Evolutionary conservation across 352 stramenopile species (phyloP), one percentile per base, ranked within the genome.

Genomic region (Halophytophthora polymorphica): DNA sequence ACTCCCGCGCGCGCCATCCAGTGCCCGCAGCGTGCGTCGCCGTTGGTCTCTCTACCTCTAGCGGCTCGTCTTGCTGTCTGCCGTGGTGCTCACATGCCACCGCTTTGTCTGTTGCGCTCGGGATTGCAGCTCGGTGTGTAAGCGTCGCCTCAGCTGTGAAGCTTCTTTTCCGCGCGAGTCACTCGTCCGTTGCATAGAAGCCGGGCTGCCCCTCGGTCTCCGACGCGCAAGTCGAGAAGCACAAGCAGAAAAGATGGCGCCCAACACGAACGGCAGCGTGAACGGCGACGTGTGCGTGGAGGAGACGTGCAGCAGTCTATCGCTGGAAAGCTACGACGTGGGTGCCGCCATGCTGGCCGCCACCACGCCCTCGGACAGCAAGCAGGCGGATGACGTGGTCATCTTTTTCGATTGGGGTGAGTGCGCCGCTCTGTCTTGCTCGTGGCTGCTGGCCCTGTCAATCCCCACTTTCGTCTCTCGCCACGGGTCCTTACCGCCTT

Each of bases 331-430:
- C 53, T 86, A 73, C 46, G 75, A 89, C 50, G 68, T 75, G 37
- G 49, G 46, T 51, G 49, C 61, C 45, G 49, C 61, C 45, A 52
- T 74, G 38, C n/a, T 65, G 38, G 65, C 63, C 34, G 48, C 69
- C 17, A 39, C 63, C 45, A 36, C 51, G 12, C 52, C 48, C 11
- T 28, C 38, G 19, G 67, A 14, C 48, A 61, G 45, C 55, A 72
- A 86, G 40, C 70, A 76, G 53, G 55, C 61, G n/a, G 72, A 86
- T 23, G 63, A 87, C 50, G 71, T 77, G 6, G 69, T 93, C 59
- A 86, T 93, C 63, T 90, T 93, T 64, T 88, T 93, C 52, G 82
- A 93, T 57, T 93, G 82, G 82, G 82, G 82, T 93, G 76, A 61
- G 73, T 53, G 38, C 6, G 22, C 21, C 10, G 15, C 17, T 3